Evolutionary conservation across 1,139 yeast genomes (phyloP).

Genomic region (Yamadazyma sp.): DNA sequence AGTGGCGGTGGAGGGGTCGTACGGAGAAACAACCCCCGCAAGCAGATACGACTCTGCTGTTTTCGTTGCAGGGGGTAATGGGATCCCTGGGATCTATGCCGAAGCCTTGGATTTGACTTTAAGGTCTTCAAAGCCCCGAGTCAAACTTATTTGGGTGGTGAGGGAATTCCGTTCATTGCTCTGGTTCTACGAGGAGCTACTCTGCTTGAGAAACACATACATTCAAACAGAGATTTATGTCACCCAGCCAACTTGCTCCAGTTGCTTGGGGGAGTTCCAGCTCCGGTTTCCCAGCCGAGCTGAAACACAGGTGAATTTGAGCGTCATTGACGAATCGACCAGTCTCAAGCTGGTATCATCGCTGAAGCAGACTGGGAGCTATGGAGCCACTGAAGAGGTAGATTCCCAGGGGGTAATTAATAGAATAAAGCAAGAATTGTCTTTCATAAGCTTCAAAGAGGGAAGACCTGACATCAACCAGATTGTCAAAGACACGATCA

Average conservation of each 20-base stretch:
- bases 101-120: slow-evolving; percentile 31
- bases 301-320: not conserved
- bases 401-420: slow-evolving; percentile 8
- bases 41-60: slow-evolving; percentile 34
- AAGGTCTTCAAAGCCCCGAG: slow-evolving; percentile 18
- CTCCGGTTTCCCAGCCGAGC: slow-evolving; percentile 11
- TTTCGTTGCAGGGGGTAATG: slow-evolving; percentile 48
- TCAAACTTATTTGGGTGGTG: slow-evolving; percentile 54
- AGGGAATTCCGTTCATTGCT: slow-evolving; percentile 42
- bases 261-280: slow-evolving; percentile 22
- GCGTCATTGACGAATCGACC: slow-evolving; percentile 7
- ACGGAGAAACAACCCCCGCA: slow-evolving; percentile 40
- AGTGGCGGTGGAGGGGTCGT: slow-evolving; percentile 49
- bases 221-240: slow-evolving; percentile 42
- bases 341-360: not conserved
- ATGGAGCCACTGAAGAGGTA: slow-evolving; percentile 6
- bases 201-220: slow-evolving; percentile 27
- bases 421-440: slow-evolving; percentile 19
- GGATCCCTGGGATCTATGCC: slow-evolving; percentile 48
- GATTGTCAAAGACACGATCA: slow-evolving; percentile 36
- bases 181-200: slow-evolving; percentile 55
- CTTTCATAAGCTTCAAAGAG: slow-evolving; percentile 37
- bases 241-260: slow-evolving; percentile 34
- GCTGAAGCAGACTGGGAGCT: not conserved
- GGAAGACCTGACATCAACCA: slow-evolving; percentile 46